Evolutionary conservation across 2,329 filamentous ascomycete genomes (phyloP).

Genomic region (Aspergillus oerlinghausenensis): DNA sequence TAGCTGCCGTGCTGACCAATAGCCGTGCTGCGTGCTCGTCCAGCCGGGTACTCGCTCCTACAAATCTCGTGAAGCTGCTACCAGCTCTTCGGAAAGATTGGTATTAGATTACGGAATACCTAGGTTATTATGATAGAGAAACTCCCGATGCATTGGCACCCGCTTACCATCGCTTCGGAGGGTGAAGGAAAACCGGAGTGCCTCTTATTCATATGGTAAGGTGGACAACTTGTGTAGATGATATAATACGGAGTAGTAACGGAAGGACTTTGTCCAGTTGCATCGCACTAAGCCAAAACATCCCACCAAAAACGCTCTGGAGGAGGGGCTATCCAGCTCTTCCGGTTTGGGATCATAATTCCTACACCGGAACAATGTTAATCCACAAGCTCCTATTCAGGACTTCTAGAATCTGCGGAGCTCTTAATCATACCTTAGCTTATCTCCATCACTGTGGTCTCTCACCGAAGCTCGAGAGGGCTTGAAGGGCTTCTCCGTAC

Average conservation of each 20-base stretch:
- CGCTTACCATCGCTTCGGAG: conserved; percentile 5
- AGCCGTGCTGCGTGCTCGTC: conserved; percentile 9
- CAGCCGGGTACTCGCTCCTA: conserved; percentile 18
- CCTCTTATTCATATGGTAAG: neutral
- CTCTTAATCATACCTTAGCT: neutral
- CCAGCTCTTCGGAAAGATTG: conserved; percentile 13
- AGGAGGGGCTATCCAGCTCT: conserved; percentile 15
- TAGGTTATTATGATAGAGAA: conserved; percentile 15
- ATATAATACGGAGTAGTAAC: conserved; percentile 10
- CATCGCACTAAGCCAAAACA: neutral
- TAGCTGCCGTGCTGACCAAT: conserved; percentile 30
- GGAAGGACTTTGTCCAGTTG: neutral
- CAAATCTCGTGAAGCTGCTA: conserved; percentile 29
- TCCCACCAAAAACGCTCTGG: conserved; percentile 4
- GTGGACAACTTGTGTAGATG: conserved; percentile 1
- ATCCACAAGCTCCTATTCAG: conserved; percentile 2
- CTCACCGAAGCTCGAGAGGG: no score
- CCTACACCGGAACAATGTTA: conserved; percentile 10
- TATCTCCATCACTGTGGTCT: neutral
- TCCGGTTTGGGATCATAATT: conserved; percentile 10
- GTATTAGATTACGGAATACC: conserved; percentile 13
- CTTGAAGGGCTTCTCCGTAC: conserved; percentile 6
- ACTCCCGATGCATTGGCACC: conserved; percentile 1
- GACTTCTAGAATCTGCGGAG: neutral
- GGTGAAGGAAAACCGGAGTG: neutral